Percentiles rank a stretch among this genome's conserved stretches.
These are phyloP conservation scores for Ustilago lituana DNA, from an alignment of 1,284 basidiomycete species.

Conservation along the genomic window DNA sequence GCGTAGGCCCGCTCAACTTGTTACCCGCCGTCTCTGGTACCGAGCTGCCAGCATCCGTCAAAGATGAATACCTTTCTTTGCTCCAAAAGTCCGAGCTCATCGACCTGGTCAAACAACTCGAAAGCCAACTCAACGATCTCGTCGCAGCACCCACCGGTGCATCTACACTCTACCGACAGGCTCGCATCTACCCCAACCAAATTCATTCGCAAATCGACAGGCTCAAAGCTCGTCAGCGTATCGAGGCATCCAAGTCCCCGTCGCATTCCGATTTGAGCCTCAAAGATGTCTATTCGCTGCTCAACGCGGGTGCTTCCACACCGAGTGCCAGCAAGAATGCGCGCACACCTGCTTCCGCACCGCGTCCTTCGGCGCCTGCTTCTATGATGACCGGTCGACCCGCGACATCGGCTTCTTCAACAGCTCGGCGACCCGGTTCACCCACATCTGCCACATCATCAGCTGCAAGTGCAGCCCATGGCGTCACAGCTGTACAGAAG, in stretches of 20 bases:
- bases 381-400: conserved; percentile 11
- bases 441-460: background rate
- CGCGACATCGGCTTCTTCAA: conserved; percentile 8
- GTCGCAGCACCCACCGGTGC: conserved; percentile 33
- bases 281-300: conserved; percentile 46
- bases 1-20: conserved; percentile 31
- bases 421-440: conserved; percentile 11
- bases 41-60: conserved; percentile 8
- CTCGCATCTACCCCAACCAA: conserved; percentile 42
- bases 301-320: conserved; percentile 15
- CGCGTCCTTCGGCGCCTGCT: conserved; percentile 1
- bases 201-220: conserved; percentile 39
- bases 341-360: conserved; percentile 3
- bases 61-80: conserved; percentile 40
- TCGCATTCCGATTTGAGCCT: conserved; percentile 34
- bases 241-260: conserved; percentile 11
- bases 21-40: conserved; percentile 37
- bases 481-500: too few species aligned
- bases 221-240: conserved; percentile 35
- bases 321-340: conserved; percentile 5
- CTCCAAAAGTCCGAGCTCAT: conserved; percentile 46
- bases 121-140: conserved; percentile 40
- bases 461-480: conserved; percentile 8
- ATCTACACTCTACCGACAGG: conserved; percentile 39
- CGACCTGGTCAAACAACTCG: conserved; percentile 46